Evolutionary conservation across 805 yeast species (phyloP), one percentile per base, ranked within the genome.

Genomic region (Teunomyces cretensis): DNA sequence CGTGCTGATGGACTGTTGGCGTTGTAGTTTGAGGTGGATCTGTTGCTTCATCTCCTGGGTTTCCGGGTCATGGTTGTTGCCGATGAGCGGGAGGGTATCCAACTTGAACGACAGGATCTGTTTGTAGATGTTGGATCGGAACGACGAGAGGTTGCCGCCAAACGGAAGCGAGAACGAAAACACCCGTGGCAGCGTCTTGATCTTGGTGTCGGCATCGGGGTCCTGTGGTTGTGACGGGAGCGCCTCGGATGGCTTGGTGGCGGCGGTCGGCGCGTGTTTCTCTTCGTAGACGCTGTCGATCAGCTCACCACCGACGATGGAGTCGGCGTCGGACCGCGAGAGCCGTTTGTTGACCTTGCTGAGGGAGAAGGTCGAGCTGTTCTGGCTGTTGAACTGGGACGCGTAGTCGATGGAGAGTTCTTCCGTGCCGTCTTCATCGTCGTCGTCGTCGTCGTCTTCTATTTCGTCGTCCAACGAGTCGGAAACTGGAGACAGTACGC

Each of bases 151-250:
- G 7, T 35, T 35, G 15, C 77, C 75, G 7, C 81, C 82, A 55
- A 82, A 79, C 3, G 87, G 87, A 42, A 83, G 67, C 14, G 84
- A 75, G 51, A 83, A 81, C 32, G 79, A 69, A 48, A 80, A 80
- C 39, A 79, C 74, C n/a, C 33, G 32, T 12, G 26, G 27, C 17
- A 14, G n/a, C 4, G 16, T 15, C 53, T 72, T 74, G 41, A 38
- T 14, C 12, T 35, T 35, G 9, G 28, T 12, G 13, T 15, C n/a
- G 9, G 13, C 17, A 15, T 35, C 28, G 11, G 38, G 4, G n/a
- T 7, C 12, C 28, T 26, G 28, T 9, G 12, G 28, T 4, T 8
- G 28, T 11, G 12, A 9, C 5, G 3, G 22, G 22, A 19, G 22
- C 6, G 36, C 13, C 16, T 15, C 17, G 6, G 36, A 22, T 15